A percentile compares a stretch with the other conserved stretches of the same genome.
Evolutionary conservation across 306 rosid genomes (phyloP).

Genomic region (Medicago ruthenica): DNA sequence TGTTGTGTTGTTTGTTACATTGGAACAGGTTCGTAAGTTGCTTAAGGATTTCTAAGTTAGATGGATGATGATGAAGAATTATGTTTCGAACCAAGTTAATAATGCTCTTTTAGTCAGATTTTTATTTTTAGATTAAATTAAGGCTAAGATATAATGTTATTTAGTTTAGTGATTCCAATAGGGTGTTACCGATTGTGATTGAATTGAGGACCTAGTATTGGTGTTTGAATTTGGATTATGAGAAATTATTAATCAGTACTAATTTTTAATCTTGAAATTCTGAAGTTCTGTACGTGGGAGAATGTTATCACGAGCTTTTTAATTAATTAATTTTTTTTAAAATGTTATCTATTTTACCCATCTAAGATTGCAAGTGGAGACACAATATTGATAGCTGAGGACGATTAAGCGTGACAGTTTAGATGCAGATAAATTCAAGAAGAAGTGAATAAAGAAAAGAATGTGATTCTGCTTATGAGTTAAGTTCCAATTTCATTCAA

Average conservation of each 20-base stretch:
- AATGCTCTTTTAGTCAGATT: not conserved
- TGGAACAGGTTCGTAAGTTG: constrained; percentile 75
- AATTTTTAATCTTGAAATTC: not conserved
- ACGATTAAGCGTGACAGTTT: not conserved
- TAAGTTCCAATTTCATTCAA: not conserved
- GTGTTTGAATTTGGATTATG: not conserved
- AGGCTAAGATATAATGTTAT: not conserved
- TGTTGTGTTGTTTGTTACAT: constrained; percentile 68
- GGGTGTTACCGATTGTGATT: not conserved
- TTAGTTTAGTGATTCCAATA: not conserved
- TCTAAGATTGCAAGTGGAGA: no score
- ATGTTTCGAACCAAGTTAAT: not conserved
- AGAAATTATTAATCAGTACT: no score
- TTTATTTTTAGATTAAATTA: not conserved
- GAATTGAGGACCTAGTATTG: not conserved
- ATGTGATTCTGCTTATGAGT: not conserved
- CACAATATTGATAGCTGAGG: no score
- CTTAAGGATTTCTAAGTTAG: constrained; percentile 59
- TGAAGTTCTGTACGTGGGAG: not conserved
- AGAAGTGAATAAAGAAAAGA: not conserved
- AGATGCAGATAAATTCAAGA: not conserved
- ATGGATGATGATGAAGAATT: constrained; percentile 38
- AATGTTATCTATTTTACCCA: no score
- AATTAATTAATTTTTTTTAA: no score
- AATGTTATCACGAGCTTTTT: not conserved